Base-by-base conservation (phyloP, 176 grass and related monocot species). In the Microstegium vimineum region DNA sequence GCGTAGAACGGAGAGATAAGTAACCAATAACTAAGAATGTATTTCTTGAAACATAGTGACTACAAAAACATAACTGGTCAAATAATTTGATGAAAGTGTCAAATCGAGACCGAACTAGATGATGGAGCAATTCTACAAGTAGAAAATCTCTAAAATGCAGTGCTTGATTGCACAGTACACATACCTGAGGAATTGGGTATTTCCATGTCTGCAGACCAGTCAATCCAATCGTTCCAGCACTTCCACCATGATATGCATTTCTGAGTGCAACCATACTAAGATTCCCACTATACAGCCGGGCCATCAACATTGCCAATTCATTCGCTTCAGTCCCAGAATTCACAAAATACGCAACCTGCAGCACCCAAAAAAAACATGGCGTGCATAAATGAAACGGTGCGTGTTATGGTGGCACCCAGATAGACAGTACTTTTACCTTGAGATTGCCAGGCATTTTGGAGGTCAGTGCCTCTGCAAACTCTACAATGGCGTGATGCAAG, bases 261-360 rank as follows among this genome's bases (percentile, higher is more conserved):
- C 96, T 99, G 59, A 99, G 77, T 60, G 96, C 96, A 87, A 95
- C 36, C 96, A 99, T 95, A 68, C 91, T 83, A 51, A 99, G 91
- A 84, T 95, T 99, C 31, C 96, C 89, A 74, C 63, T 94, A 78
- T 99, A 99, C 70, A 99, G 36, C 17, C 96, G 86, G 71, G 93
- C 91, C 96, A 99, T 93, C 82, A 99, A 42, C 89, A 94, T 99
- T 54, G 96, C 96, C 45, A 99, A 75, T 71, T 99, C 96, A 88
- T 99, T 99, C 12, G 96, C 93, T 90, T 99, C 96, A 40, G 96
- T 99, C 28, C 96, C 96, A 64, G 96, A 95, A 90, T 99, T 99
- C 34, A 99, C 96, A 36, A 99, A 95, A 73, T 95, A 99, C 42
- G 90, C 90, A 56, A 99, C 93, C 93, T 99, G 82, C 32, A 77